Evolutionary conservation across 768 basidiomycete genomes (phyloP).

Genomic region (Kwoniella dejecticola): DNA sequence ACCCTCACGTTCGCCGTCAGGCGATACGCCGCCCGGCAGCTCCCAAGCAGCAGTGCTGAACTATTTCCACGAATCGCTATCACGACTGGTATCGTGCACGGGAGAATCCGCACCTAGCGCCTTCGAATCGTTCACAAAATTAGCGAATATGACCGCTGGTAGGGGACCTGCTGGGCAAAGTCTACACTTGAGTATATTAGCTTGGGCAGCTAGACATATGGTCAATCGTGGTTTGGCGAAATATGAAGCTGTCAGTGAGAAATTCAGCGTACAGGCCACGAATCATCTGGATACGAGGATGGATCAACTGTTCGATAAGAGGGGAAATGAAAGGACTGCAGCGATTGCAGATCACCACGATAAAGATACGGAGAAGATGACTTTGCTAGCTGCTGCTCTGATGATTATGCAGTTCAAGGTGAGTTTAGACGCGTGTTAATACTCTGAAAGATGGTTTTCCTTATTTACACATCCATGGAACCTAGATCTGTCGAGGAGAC

Average conservation of each 20-base stretch:
- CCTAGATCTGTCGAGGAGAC: slow-evolving; percentile 46
- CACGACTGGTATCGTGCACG: slow-evolving; percentile 35
- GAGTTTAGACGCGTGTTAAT: too few relatives aligned
- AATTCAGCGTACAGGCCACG: slow-evolving; percentile 26
- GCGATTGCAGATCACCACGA: neutral
- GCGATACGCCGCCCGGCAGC: slow-evolving; percentile 11
- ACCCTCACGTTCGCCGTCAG: slow-evolving; percentile 7
- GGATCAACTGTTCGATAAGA: slow-evolving; percentile 10
- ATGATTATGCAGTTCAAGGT: slow-evolving; percentile 50
- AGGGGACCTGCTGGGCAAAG: slow-evolving; percentile 23
- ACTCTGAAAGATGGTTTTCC: too few relatives aligned
- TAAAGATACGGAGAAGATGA: slow-evolving; percentile 32
- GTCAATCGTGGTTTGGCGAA: slow-evolving; percentile 32
- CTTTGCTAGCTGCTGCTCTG: slow-evolving; percentile 36
- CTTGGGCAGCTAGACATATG: slow-evolving; percentile 37
- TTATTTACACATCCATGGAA: too few relatives aligned
- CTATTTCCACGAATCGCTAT: slow-evolving; percentile 37
- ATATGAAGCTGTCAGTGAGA: slow-evolving; percentile 37
- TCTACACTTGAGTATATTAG: slow-evolving; percentile 37
- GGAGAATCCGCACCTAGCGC: slow-evolving; percentile 22
- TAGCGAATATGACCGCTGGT: slow-evolving; percentile 22
- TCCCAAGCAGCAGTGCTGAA: slow-evolving; percentile 22
- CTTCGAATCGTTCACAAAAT: slow-evolving; percentile 32
- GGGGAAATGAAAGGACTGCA: neutral
- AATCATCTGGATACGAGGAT: slow-evolving; percentile 15